These are phyloP conservation scores for Phytophthora aleatoria DNA, from an alignment of 352 stramenopile species.

Conservation along the genomic window DNA sequence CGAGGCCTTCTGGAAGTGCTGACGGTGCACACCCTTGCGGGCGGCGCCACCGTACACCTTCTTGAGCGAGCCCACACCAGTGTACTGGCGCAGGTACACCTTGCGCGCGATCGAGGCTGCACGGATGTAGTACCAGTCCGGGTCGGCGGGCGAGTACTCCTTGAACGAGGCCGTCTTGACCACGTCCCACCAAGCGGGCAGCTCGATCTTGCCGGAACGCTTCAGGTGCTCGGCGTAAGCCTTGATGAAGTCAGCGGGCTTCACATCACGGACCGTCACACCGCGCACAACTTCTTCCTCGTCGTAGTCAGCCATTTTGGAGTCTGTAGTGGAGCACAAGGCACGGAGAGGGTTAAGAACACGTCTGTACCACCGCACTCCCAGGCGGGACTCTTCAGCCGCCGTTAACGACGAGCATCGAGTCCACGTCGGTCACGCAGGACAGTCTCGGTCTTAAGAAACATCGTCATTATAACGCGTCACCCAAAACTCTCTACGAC, in stretches of 20 bases:
- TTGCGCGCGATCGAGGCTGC: conserved; percentile 97
- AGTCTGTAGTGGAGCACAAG: conserved; percentile 43
- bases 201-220: conserved; percentile 98
- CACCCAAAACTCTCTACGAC: conserved; percentile 34
- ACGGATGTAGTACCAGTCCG: conserved; percentile 99
- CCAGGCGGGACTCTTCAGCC: conserved; percentile 34
- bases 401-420: conserved; percentile 13
- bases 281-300: conserved; percentile 77
- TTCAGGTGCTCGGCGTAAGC: conserved; percentile 99
- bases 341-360: conserved; percentile 78
- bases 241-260: conserved; percentile 97
- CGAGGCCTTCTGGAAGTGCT: conserved; percentile 97
- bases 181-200: conserved; percentile 97
- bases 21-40: conserved; percentile 91
- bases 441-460: conserved; percentile 92
- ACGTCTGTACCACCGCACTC: conserved; percentile 91
- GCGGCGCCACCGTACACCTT: conserved; percentile 97
- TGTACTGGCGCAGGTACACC: conserved; percentile 97
- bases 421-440: conserved; percentile 67
- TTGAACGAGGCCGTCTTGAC: conserved; percentile 99
- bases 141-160: conserved; percentile 96
- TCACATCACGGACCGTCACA: conserved; percentile 98
- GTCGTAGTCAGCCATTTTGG: conserved; percentile 84
- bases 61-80: conserved; percentile 96
- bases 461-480: conserved; percentile 61